phyloP scores from a whole-genome alignment of 768 basidiomycete genomes.

The Trametes coccinea region DNA sequence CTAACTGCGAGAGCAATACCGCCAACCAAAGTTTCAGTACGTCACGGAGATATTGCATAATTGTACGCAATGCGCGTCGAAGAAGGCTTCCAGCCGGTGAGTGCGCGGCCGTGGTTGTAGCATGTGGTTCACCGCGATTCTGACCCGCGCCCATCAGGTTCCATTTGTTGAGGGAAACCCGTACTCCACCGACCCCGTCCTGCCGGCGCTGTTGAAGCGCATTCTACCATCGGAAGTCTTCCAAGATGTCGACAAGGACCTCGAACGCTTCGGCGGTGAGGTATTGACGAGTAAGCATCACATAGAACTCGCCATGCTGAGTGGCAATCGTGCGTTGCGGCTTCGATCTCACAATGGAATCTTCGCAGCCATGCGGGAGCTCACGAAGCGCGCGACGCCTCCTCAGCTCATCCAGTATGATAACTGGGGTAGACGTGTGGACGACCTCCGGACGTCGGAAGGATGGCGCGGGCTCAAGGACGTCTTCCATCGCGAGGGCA shows the following conservation, averaged over 20 bases:
- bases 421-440: slow-evolving; percentile 69
- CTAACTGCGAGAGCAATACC: no score
- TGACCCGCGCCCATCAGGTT: slow-evolving; percentile 36
- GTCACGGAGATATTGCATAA: background rate
- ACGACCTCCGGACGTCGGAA: slow-evolving; percentile 67
- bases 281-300: slow-evolving; percentile 47
- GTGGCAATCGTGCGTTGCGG: background rate
- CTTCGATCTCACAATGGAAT: background rate
- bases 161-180: slow-evolving; percentile 60
- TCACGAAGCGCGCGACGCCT: slow-evolving; percentile 44
- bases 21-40: background rate
- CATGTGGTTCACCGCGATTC: background rate
- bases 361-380: slow-evolving; percentile 50
- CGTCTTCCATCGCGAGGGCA: slow-evolving; percentile 60
- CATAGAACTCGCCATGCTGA: no score
- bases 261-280: slow-evolving; percentile 59
- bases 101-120: slow-evolving; percentile 7
- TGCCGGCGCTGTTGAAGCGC: slow-evolving; percentile 61
- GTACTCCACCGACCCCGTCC: slow-evolving; percentile 59
- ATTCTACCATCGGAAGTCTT: slow-evolving; percentile 49
- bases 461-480: slow-evolving; percentile 72
- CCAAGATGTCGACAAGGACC: slow-evolving; percentile 56
- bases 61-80: slow-evolving; percentile 54
- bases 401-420: slow-evolving; percentile 69
- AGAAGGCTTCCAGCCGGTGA: slow-evolving; percentile 65